These are phyloP conservation scores for Botrytis deweyae DNA, from an alignment of 2,329 filamentous ascomycete genomes.

Conservation along the genomic window DNA sequence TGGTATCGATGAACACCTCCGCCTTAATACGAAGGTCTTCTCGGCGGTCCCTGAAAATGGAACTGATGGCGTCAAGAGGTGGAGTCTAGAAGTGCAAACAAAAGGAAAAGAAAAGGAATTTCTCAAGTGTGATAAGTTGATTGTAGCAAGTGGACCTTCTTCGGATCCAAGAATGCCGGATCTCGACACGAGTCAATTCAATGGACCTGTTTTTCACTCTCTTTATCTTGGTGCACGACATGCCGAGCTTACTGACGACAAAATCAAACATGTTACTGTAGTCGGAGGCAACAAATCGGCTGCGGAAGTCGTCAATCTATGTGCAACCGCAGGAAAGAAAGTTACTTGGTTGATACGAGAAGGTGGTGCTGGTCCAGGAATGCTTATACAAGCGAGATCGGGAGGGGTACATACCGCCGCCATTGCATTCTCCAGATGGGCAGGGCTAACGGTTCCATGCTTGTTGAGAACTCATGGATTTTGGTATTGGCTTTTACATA, in stretches of 20 bases:
- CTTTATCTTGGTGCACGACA: conserved; percentile 21
- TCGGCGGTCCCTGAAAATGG: conserved; percentile 8
- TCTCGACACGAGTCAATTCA: conserved; percentile 20
- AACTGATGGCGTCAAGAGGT: neutral
- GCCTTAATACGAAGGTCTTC: conserved; percentile 45
- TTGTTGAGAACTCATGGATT: conserved; percentile 22
- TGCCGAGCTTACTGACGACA: conserved; percentile 17
- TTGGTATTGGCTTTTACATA: conserved; percentile 25
- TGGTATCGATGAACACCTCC: conserved; percentile 18
- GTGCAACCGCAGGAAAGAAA: conserved; percentile 24
- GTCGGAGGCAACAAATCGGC: conserved; percentile 29
- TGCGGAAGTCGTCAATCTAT: conserved; percentile 24
- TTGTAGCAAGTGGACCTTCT: conserved; percentile 25
- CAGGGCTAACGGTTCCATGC: conserved; percentile 14
- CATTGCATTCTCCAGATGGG: conserved; percentile 19
- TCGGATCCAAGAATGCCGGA: conserved; percentile 25
- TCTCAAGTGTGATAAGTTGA: conserved; percentile 16
- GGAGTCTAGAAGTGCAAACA: conserved; percentile 20
- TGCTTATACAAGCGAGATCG: conserved; percentile 21
- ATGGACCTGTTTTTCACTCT: conserved; percentile 23
- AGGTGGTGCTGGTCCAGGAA: conserved; percentile 23
- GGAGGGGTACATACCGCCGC: conserved; percentile 19
- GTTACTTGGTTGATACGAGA: conserved; percentile 28
- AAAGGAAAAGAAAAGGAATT: conserved; percentile 5
- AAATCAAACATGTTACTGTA: conserved; percentile 24